phyloP scores from a whole-genome alignment of 1,284 basidiomycete genomes.

The Ganoderma leucocontextum region DNA sequence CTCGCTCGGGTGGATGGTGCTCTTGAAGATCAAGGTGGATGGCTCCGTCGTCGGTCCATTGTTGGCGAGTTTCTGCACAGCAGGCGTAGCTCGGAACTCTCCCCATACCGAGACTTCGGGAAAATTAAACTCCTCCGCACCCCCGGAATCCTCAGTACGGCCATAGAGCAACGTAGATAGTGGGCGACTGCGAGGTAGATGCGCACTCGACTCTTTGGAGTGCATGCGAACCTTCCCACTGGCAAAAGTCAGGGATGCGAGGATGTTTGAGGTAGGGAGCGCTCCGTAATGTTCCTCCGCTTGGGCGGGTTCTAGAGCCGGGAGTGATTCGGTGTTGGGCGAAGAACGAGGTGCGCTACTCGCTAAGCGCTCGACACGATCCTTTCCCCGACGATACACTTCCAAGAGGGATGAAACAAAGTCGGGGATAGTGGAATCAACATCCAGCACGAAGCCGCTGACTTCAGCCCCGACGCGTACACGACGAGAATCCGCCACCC shows the following conservation, averaged over 20 bases:
- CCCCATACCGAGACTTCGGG: slow-evolving; percentile 87
- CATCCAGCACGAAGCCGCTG: slow-evolving; percentile 86
- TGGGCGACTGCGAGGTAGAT: slow-evolving; percentile 47
- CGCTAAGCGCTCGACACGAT: slow-evolving; percentile 72
- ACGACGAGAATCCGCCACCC: slow-evolving; percentile 57
- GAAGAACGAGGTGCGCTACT: slow-evolving; percentile 57
- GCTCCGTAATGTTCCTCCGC: slow-evolving; percentile 45
- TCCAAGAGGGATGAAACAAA: slow-evolving; percentile 85
- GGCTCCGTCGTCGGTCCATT: slow-evolving; percentile 47
- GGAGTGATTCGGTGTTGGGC: slow-evolving; percentile 39
- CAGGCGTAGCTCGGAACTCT: slow-evolving; percentile 73
- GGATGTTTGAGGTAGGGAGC: slow-evolving; percentile 67
- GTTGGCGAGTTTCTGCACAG: slow-evolving; percentile 46
- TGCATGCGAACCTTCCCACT: slow-evolving; percentile 83
- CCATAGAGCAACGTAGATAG: slow-evolving; percentile 50
- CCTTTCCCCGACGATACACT: slow-evolving; percentile 86
- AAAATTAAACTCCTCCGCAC: slow-evolving; percentile 73
- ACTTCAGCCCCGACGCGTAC: slow-evolving; percentile 78
- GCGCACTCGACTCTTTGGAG: slow-evolving; percentile 46
- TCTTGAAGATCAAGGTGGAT: slow-evolving; percentile 75
- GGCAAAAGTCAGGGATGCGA: slow-evolving; percentile 78
- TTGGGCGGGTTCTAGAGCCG: slow-evolving; percentile 25
- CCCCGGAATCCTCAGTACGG: slow-evolving; percentile 57
- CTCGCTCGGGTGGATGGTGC: slow-evolving; percentile 85
- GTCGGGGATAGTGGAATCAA: slow-evolving; percentile 85